Conservation (phyloP, 495 filamentous ascomycete genomes). For the Bombardia bombarda region DNA sequence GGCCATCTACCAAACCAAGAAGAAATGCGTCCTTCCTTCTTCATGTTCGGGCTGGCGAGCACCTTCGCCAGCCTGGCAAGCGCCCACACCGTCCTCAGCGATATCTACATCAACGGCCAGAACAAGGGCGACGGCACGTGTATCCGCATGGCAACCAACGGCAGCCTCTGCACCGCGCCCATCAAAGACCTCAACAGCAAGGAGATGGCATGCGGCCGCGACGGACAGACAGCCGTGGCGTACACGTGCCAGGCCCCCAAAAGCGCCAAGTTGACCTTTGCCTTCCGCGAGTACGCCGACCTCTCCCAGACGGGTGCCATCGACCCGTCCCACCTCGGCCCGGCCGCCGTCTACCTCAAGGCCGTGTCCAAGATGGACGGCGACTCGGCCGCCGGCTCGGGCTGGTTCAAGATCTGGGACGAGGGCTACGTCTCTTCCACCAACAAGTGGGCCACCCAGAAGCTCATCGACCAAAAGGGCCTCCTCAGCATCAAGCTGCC, state of each 20-base stretch:
- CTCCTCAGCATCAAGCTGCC: constrained; percentile 54
- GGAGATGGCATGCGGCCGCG: constrained; percentile 63
- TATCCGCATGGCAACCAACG: constrained; percentile 54
- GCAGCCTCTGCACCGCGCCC: constrained; percentile 42
- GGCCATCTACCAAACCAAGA: too few relatives aligned
- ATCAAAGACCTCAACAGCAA: constrained; percentile 44
- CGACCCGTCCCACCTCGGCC: constrained; percentile 57
- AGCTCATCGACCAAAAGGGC: constrained; percentile 56
- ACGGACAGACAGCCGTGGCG: constrained; percentile 47
- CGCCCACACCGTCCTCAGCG: constrained; percentile 62
- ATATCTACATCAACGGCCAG: constrained; percentile 54
- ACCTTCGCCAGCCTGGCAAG: constrained; percentile 19
- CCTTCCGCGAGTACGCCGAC: constrained; percentile 56
- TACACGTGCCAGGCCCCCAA: constrained; percentile 49
- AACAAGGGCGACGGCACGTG: constrained; percentile 62
- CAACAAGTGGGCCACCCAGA: constrained; percentile 60
- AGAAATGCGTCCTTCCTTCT: constrained; percentile 21
- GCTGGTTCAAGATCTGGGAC: constrained; percentile 78
- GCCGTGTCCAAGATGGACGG: constrained; percentile 38
- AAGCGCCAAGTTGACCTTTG: constrained; percentile 51
- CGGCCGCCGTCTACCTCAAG: constrained; percentile 70
- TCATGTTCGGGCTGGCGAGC: constrained; percentile 21
- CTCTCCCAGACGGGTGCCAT: constrained; percentile 45
- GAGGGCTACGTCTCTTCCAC: constrained; percentile 48
- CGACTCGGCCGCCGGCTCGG: constrained; percentile 42